Base-by-base conservation (phyloP, 768 basidiomycete species). In the Kwoniella shandongensis region DNA sequence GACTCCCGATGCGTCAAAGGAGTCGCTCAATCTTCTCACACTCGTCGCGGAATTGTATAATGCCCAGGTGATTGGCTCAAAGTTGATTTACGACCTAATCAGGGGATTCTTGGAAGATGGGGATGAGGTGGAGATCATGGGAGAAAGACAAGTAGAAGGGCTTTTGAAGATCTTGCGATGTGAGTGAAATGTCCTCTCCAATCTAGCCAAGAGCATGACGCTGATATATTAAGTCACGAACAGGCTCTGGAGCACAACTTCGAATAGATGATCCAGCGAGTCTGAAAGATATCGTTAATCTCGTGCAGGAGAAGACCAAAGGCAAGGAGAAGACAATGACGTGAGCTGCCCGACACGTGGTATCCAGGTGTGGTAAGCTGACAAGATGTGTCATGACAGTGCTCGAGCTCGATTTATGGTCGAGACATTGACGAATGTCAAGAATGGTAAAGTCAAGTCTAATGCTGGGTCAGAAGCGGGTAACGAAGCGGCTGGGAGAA, bases 401-500 rank as follows among this genome's bases (percentile, higher is more conserved):
- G 91, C 92, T 4, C 87, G 96, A 40, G 88, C 90, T 11, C 84
- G 85, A 17, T 98, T 97, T 78, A 96, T 98, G 93, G 79, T 96
- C 56, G 96, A 98, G 77, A 93, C 90, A 0, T 80, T 99, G 27
- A 83, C 82, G 4, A 91, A 93, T 74, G 82, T 98, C 53, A 94
- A 94, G 75, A 94, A 91, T 72, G 94, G 93, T 78, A 92, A 88
- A 74, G 66, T 83, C 50, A 83, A 78, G 52, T 81, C 82, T 4
- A 83, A 81, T 41, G 77, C 79, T 0, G 82, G 71, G 1, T 67
- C 73, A 7, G 85, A 86, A 57, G 85, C 85, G 57, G 85, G 87
- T 58, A 87, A 85, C 5, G 88, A 91, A 45, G 84, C 89, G 2
- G 85, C 89, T 4, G 86, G 87, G 58, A 80, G 88, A 35, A 86